Conservation (phyloP, 108 stramenopile species). For the Nitzschia putrida region DNA sequence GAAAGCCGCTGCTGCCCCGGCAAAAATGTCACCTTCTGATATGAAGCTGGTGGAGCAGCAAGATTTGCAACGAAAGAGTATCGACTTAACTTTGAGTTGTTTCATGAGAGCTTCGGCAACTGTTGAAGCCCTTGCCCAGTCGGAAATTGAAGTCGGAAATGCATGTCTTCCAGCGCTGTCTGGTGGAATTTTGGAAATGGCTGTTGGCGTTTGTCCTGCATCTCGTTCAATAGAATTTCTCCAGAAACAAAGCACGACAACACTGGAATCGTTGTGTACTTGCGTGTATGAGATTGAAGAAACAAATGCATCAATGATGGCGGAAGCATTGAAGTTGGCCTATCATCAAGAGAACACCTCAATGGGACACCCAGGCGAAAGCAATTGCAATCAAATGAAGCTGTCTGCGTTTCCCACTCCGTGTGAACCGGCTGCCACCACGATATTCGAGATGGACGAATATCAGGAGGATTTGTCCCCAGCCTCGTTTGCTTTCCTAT, state of each 20-base stretch:
- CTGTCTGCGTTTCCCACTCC: conserved; percentile 62
- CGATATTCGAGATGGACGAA: conserved; percentile 81
- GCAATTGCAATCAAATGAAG: too few relatives aligned
- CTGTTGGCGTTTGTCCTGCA: conserved; percentile 56
- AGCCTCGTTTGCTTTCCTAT: conserved; percentile 79
- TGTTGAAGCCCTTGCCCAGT: conserved; percentile 55
- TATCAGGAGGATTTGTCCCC: conserved; percentile 77
- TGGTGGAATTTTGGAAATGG: conserved; percentile 43
- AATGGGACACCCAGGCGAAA: too few relatives aligned
- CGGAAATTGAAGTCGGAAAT: conserved; percentile 89
- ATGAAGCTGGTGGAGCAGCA: conserved; percentile 61
- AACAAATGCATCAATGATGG: conserved; percentile 61
- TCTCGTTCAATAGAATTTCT: conserved; percentile 32
- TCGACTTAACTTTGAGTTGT: conserved; percentile 36
- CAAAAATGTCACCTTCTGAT: conserved; percentile 56
- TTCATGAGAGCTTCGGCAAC: conserved; percentile 52
- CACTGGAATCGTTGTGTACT: conserved; percentile 63
- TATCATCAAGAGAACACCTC: conserved; percentile 20
- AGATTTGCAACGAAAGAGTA: conserved; percentile 41
- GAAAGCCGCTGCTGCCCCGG: conserved; percentile 35
- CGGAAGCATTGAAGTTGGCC: conserved; percentile 61
- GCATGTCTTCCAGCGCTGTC: conserved; percentile 59
- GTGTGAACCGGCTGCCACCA: conserved; percentile 72
- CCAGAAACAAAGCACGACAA: conserved; percentile 43
- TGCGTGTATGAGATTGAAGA: conserved; percentile 90